A percentile compares a stretch with the other conserved stretches of the same genome.
These are phyloP conservation scores for Epichloe glyceriae DNA, from an alignment of 2,329 filamentous ascomycete genomes.

Conservation along the genomic window DNA sequence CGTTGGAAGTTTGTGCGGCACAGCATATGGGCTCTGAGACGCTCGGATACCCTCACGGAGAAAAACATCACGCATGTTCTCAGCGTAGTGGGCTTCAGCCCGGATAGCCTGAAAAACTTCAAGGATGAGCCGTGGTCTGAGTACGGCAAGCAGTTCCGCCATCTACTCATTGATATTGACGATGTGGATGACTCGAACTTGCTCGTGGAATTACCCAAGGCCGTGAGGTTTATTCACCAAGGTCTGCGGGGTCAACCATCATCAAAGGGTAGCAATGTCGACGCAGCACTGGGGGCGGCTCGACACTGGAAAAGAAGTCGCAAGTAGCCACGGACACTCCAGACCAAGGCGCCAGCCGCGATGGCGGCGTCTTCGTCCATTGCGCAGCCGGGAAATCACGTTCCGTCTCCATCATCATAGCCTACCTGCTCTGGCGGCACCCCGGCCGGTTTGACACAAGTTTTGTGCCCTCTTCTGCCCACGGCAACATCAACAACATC, in stretches of 20 bases:
- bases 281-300: not conserved
- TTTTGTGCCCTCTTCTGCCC: conserved; percentile 15
- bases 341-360: conserved; percentile 4
- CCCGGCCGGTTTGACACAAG: conserved; percentile 37
- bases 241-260: conserved; percentile 36
- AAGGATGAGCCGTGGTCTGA: conserved; percentile 35
- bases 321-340: not conserved
- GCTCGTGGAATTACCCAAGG: conserved; percentile 63
- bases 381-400: conserved; percentile 96
- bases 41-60: conserved; percentile 54
- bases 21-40: conserved; percentile 69
- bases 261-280: not conserved
- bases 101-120: conserved; percentile 26
- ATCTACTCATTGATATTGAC: conserved; percentile 73
- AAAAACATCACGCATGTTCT: conserved; percentile 79
- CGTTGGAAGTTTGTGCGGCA: conserved; percentile 3
- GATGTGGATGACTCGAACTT: conserved; percentile 86
- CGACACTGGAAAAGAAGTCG: not conserved
- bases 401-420: conserved; percentile 71
- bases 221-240: conserved; percentile 71
- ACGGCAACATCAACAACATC: conserved; percentile 7
- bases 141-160: conserved; percentile 47
- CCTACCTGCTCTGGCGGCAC: conserved; percentile 66
- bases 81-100: conserved; percentile 56
- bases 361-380: conserved; percentile 41